Evolutionary conservation across 495 filamentous ascomycete genomes (phyloP), one percentile per base, ranked within the genome.

Genomic region (Talaromyces stipitatus): DNA sequence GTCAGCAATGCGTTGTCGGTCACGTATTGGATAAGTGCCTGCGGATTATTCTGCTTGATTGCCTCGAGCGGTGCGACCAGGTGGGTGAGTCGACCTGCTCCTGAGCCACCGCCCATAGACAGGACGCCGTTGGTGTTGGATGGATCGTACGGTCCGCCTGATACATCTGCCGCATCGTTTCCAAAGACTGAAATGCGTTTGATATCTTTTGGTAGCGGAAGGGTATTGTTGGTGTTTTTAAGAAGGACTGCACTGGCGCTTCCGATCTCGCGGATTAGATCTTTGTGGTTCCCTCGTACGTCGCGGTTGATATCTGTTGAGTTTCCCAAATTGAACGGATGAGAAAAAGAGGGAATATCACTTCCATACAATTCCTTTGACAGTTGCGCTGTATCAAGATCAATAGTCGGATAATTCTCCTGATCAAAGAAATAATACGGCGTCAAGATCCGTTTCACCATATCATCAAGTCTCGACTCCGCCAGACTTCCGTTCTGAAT

Each of bases 401-500:
- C 95, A 76, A 91, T 97, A 64, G 87, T 84, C 23, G 85, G 85
- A 14, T 82, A 78, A 45, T 79, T 72, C 32, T 78, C 85, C 60
- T 85, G 82, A 56, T 88, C 88, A 51, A 95, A 88, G 70, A 90
- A 92, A 78, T 91, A 98, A 70, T 86, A 95, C 22, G 92, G 86
- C 24, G 92, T 84, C 84, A 97, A 91, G 65, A 97, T 96, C 57
- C 94, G 85, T 59, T 86, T 85, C 14, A 80, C 89, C 89, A 95
- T 95, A 64, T 98, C 94, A 64, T 96, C 91, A 22, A 98, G 62
- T 55, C 94, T 86, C 83, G 88, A 96, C 66, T 90, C 83, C 0
- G 94, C 90, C 38, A 96, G 76, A 2, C 90, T 94, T 16, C 91
- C 91, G 65, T 98, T 98, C 55, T 95, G 72, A 9, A 96, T 85